These are phyloP conservation scores for Sicyos edulis DNA, from an alignment of 306 rosid species.

Conservation along the genomic window DNA sequence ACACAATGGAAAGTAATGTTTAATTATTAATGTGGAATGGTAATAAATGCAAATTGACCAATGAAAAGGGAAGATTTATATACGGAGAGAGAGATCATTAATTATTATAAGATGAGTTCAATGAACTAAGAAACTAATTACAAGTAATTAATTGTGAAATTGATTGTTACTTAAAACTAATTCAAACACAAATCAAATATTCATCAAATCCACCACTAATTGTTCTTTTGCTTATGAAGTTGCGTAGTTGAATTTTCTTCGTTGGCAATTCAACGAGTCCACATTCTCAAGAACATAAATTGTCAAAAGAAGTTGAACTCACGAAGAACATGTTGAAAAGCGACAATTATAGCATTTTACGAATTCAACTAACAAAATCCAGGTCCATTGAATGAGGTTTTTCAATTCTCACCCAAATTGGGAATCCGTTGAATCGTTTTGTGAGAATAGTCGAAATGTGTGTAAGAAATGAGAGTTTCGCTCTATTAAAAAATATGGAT, in stretches of 20 bases:
- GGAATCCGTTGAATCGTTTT: too few relatives aligned
- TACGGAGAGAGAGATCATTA: background rate
- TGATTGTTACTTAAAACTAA: background rate
- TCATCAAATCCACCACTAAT: background rate
- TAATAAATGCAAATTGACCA: background rate
- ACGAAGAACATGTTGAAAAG: background rate
- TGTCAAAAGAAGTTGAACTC: background rate
- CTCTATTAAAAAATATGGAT: too few relatives aligned
- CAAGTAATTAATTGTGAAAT: background rate
- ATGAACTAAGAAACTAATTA: constrained; percentile 4
- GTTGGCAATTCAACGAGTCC: background rate
- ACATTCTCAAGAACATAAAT: background rate
- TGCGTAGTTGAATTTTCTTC: background rate
- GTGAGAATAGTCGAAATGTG: too few relatives aligned
- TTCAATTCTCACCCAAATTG: too few relatives aligned
- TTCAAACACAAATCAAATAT: background rate
- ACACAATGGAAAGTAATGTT: background rate
- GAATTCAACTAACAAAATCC: background rate
- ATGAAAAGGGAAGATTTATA: background rate
- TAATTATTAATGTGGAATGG: background rate
- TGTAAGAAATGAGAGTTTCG: too few relatives aligned
- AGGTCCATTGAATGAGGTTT: background rate
- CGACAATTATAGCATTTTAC: background rate
- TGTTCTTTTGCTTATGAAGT: background rate
- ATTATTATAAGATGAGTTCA: background rate